Conservation (phyloP, 2,329 filamentous ascomycete species). For the Neurospora crassa region DNA sequence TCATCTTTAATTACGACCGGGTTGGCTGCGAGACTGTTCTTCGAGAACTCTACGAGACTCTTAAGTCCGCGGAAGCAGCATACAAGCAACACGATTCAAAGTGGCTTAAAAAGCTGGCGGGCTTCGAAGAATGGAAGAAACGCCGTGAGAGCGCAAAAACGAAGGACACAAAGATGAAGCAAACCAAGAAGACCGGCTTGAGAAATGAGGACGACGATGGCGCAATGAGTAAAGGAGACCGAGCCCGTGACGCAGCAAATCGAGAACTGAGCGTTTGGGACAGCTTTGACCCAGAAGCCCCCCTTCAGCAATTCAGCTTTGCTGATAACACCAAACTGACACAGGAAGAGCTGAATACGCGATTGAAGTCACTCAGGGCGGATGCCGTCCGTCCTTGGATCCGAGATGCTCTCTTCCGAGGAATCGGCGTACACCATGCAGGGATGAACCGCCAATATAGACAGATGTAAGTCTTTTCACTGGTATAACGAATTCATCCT, state of each 20-base stretch:
- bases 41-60: slow-evolving; percentile 36
- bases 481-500: neutral
- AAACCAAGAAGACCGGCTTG: slow-evolving; percentile 15
- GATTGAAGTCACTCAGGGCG: slow-evolving; percentile 40
- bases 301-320: slow-evolving; percentile 55
- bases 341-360: slow-evolving; percentile 46
- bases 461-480: slow-evolving; percentile 39
- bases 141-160: slow-evolving; percentile 25
- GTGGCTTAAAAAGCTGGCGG: slow-evolving; percentile 52
- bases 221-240: slow-evolving; percentile 41
- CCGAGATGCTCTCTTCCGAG: slow-evolving; percentile 52
- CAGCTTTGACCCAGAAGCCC: slow-evolving; percentile 57
- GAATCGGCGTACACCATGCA: slow-evolving; percentile 68
- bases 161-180: slow-evolving; percentile 25
- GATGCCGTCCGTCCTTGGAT: slow-evolving; percentile 42
- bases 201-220: slow-evolving; percentile 32
- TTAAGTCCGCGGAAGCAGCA: slow-evolving; percentile 42
- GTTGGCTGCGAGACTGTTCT: slow-evolving; percentile 52
- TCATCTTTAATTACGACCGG: slow-evolving; percentile 71
- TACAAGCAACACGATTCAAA: slow-evolving; percentile 47
- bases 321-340: slow-evolving; percentile 51
- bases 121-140: slow-evolving; percentile 49
- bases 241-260: slow-evolving; percentile 43
- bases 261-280: slow-evolving; percentile 48
- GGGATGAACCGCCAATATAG: slow-evolving; percentile 73